Percentiles rank a stretch among this genome's conserved stretches.
Conservation (phyloP, 129 eudicot species). For the Kitagawia praeruptora region DNA sequence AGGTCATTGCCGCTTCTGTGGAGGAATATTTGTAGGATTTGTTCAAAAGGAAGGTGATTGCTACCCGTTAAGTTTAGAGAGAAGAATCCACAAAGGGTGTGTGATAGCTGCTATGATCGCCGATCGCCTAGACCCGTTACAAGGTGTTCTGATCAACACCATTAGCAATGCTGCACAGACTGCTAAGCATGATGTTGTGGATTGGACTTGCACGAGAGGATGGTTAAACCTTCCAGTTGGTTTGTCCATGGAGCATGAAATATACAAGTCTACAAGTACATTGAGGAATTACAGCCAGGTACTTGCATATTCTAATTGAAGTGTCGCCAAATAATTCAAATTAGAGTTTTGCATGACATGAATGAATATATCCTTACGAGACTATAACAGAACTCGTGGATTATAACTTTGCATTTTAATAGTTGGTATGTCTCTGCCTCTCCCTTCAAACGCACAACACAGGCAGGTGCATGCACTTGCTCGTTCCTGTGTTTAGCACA, state of each 20-base stretch:
- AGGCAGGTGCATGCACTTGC: neutral
- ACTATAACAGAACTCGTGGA: neutral
- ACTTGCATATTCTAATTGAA: neutral
- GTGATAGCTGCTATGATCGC: slow-evolving; percentile 93
- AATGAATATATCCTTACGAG: neutral
- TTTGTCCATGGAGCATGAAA: slow-evolving; percentile 91
- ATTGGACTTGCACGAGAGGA: slow-evolving; percentile 94
- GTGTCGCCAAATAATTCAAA: neutral
- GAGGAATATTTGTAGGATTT: slow-evolving; percentile 84
- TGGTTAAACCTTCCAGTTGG: slow-evolving; percentile 98
- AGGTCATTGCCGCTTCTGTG: slow-evolving; percentile 99
- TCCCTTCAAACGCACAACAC: neutral
- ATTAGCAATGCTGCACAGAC: slow-evolving; percentile 91
- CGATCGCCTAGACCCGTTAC: slow-evolving; percentile 95
- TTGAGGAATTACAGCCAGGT: slow-evolving; percentile 82
- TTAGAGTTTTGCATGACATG: neutral
- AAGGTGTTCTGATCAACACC: slow-evolving; percentile 82
- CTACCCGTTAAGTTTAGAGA: slow-evolving; percentile 89
- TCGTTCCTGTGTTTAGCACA: neutral
- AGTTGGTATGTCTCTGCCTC: neutral
- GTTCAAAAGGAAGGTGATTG: slow-evolving; percentile 93
- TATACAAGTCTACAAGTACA: slow-evolving; percentile 68
- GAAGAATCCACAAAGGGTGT: slow-evolving; percentile 96
- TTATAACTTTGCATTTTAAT: neutral
- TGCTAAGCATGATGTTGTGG: slow-evolving; percentile 96